These are phyloP conservation scores for Psilocybe mexicana DNA, from an alignment of 1,284 basidiomycete species.

Conservation along the genomic window DNA sequence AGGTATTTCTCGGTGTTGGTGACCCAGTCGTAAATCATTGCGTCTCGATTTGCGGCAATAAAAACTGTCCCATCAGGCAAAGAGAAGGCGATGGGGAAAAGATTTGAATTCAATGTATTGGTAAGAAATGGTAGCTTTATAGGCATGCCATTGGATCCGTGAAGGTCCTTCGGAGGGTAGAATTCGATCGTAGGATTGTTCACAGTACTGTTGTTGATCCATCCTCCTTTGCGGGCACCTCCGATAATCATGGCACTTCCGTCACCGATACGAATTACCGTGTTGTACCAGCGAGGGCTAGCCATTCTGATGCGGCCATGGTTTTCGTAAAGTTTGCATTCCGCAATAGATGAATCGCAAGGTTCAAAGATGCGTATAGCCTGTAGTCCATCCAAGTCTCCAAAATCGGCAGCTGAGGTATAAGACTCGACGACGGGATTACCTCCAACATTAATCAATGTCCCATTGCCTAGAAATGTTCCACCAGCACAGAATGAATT, in stretches of 20 bases:
- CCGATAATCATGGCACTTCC: slow-evolving; percentile 83
- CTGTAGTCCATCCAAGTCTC: slow-evolving; percentile 73
- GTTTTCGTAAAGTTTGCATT: slow-evolving; percentile 67
- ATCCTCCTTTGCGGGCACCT: slow-evolving; percentile 76
- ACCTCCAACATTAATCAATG: slow-evolving; percentile 75
- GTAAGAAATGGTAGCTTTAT: slow-evolving; percentile 64
- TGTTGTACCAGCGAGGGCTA: slow-evolving; percentile 78
- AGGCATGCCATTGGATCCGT: slow-evolving; percentile 64
- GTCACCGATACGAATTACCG: slow-evolving; percentile 66
- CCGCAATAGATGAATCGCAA: slow-evolving; percentile 52
- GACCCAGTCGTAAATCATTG: slow-evolving; percentile 80
- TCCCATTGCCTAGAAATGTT: slow-evolving; percentile 73
- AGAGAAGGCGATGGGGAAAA: slow-evolving; percentile 76
- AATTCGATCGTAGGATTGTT: slow-evolving; percentile 85
- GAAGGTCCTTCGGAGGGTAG: slow-evolving; percentile 74
- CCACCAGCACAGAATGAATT: slow-evolving; percentile 92
- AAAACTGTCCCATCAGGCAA: slow-evolving; percentile 78
- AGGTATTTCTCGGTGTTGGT: slow-evolving; percentile 64
- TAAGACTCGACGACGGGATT: slow-evolving; percentile 68
- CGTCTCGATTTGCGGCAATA: slow-evolving; percentile 77
- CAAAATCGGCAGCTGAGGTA: slow-evolving; percentile 72
- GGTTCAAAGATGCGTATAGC: slow-evolving; percentile 73
- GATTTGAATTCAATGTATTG: slow-evolving; percentile 76
- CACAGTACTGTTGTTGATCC: slow-evolving; percentile 76
- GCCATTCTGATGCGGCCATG: slow-evolving; percentile 66